Percentiles rank a stretch among this genome's conserved stretches.
phyloP scores from a whole-genome alignment of 148 eudicot genomes.

The Cornus florida region DNA sequence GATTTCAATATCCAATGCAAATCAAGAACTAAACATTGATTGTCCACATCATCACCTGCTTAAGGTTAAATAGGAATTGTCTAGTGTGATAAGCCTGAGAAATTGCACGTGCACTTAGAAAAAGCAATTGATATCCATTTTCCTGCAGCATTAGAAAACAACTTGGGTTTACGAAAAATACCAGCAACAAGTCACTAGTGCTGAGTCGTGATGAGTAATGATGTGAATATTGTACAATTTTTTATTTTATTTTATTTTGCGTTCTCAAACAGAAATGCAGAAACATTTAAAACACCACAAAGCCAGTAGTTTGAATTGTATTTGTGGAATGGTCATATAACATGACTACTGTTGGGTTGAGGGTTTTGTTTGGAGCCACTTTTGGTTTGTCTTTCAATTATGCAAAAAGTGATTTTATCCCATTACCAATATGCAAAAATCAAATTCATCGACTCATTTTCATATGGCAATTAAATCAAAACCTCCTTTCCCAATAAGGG shows the following conservation, averaged over 20 bases:
- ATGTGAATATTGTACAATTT: not conserved
- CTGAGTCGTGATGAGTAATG: not conserved
- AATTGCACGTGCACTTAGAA: constrained; percentile 95
- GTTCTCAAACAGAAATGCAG: not conserved
- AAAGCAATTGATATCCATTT: constrained; percentile 91
- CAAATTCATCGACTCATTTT: too few relatives aligned
- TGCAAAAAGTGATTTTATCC: too few relatives aligned
- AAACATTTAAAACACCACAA: not conserved
- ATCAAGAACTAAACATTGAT: not conserved
- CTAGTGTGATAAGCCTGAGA: constrained; percentile 87
- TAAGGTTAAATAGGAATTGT: constrained; percentile 82
- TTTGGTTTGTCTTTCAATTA: too few relatives aligned
- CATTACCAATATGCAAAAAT: too few relatives aligned
- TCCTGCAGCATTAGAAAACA: constrained; percentile 56
- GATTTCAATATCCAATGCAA: not conserved
- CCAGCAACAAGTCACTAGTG: not conserved
- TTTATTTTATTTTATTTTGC: not conserved
- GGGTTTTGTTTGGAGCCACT: not conserved
- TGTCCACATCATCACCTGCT: constrained; percentile 57
- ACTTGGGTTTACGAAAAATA: not conserved
- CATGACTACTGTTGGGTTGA: not conserved
- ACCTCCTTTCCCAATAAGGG: too few relatives aligned
- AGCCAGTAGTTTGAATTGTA: not conserved
- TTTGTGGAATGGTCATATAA: too few relatives aligned
- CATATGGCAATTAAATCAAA: too few relatives aligned